These are phyloP conservation scores for Coemansia sp. DNA, from an alignment of 192 early-diverging fungal genomes.

Conservation along the genomic window DNA sequence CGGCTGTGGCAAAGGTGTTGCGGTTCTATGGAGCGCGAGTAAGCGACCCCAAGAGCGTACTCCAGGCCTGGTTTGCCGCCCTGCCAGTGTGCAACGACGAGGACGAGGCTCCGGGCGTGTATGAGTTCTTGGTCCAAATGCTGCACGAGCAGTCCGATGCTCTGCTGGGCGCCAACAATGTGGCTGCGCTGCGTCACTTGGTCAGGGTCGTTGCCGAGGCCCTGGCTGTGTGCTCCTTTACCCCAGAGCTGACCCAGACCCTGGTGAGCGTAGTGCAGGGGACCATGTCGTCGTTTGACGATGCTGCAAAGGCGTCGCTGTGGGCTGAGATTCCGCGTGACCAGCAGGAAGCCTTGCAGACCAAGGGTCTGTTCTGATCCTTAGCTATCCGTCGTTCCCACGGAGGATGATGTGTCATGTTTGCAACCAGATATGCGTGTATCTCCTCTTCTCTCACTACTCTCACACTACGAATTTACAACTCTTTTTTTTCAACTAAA, in stretches of 20 bases:
- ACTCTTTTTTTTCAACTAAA: slow-evolving; percentile 8
- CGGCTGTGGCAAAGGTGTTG: slow-evolving; percentile 91
- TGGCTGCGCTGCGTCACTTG: slow-evolving; percentile 34
- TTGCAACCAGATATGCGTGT: too few relatives aligned
- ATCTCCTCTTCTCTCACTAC: not conserved
- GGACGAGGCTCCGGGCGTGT: slow-evolving; percentile 80
- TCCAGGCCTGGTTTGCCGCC: slow-evolving; percentile 74
- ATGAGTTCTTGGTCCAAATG: slow-evolving; percentile 77
- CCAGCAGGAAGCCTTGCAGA: slow-evolving; percentile 53
- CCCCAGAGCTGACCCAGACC: slow-evolving; percentile 34
- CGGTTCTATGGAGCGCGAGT: slow-evolving; percentile 63
- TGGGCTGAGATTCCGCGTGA: slow-evolving; percentile 48
- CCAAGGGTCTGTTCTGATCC: slow-evolving; percentile 35
- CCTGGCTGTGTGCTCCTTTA: slow-evolving; percentile 34
- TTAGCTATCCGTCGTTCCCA: not conserved
- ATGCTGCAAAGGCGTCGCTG: slow-evolving; percentile 27
- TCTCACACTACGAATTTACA: slow-evolving; percentile 1
- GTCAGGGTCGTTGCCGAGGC: slow-evolving; percentile 42
- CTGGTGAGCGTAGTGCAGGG: slow-evolving; percentile 31
- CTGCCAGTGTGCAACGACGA: slow-evolving; percentile 89
- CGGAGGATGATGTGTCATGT: slow-evolving; percentile 2
- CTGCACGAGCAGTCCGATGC: slow-evolving; percentile 54
- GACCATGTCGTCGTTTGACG: slow-evolving; percentile 38
- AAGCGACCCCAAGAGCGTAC: slow-evolving; percentile 63
- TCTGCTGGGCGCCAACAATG: slow-evolving; percentile 28